Evolutionary conservation across 805 yeast genomes (phyloP).

Genomic region (Saccharomycopsis synnaedendra): DNA sequence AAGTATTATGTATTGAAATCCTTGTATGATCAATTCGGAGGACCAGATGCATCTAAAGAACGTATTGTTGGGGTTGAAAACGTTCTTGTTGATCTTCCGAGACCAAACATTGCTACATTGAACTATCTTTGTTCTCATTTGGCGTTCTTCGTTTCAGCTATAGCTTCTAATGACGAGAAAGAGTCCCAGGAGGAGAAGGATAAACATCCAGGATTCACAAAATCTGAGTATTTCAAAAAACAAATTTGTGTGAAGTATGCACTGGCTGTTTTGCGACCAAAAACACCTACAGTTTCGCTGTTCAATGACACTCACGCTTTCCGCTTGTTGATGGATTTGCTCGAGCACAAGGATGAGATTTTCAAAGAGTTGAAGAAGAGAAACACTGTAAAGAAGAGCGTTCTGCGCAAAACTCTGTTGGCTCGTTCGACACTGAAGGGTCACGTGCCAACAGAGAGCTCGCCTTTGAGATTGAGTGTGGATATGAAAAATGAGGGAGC

Average conservation of each 20-base stretch:
- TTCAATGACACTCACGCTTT: slow-evolving; percentile 48
- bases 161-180: slow-evolving; percentile 33
- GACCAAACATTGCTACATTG: slow-evolving; percentile 64
- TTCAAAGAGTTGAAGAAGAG: slow-evolving; percentile 52
- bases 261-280: slow-evolving; percentile 46
- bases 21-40: slow-evolving; percentile 43
- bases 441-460: background rate
- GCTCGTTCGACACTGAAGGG: background rate
- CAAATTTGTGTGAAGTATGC: slow-evolving; percentile 60
- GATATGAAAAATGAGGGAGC: background rate
- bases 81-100: slow-evolving; percentile 54
- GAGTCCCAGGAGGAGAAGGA: slow-evolving; percentile 16
- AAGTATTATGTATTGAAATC: slow-evolving; percentile 59
- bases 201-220: slow-evolving; percentile 1
- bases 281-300: slow-evolving; percentile 31
- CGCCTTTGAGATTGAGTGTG: background rate
- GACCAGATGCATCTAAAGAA: slow-evolving; percentile 20
- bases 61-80: slow-evolving; percentile 57
- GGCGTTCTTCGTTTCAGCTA: slow-evolving; percentile 44
- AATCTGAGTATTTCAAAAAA: slow-evolving; percentile 27
- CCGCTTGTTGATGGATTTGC: slow-evolving; percentile 49
- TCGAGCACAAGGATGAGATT: slow-evolving; percentile 47
- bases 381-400: slow-evolving; percentile 22
- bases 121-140: slow-evolving; percentile 75
- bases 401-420: slow-evolving; percentile 2